Base-by-base conservation (phyloP, 2,329 filamentous ascomycete genomes). In the Ophiocordyceps camponoti-leonardi region DNA sequence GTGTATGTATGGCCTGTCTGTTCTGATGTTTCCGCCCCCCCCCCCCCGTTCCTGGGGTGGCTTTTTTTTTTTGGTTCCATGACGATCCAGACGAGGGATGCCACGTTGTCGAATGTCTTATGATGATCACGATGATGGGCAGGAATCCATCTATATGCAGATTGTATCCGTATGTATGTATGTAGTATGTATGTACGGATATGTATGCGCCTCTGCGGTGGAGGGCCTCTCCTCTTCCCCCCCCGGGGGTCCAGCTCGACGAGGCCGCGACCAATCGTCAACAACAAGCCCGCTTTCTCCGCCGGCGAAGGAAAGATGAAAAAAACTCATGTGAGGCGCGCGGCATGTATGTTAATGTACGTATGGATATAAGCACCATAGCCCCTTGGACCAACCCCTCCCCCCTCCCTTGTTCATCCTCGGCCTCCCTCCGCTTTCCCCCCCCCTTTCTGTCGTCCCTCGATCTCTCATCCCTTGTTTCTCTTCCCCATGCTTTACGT, bases 261-360 rank as follows among this genome's bases (percentile, higher is more conserved):
- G 18, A 18, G 16, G 16, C 31, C 13, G 16, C 16, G 28, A 37
- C 45, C 42, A 46, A 41, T 44, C 19, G 28, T 26, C 19, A 40
- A 19, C 33, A 18, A 12, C 35, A 20, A 19, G 26, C n/a, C n/a
- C n/a, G n/a, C n/a, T n/a, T n/a, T n/a, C n/a, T n/a, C 42, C 35
- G 41, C 26, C 22, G 37, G 20, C 6, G 26, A 26, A 26, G 23
- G 8, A 26, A 26, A 26, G 23, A 26, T 26, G 23, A 26, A 26
- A 26, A 26, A 8, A 26, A 8, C 60, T 61, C 58, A 61, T 61
- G 58, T 61, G 58, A 61, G 58, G 49, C 47, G 51, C 47, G 48
- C 53, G 49, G 46, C 49, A 61, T 61, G 58, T 57, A 61, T 50
- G 54, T 13, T n/a, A n/a, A n/a, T n/a, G n/a, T n/a, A n/a, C n/a